Percentiles rank a stretch among this genome's conserved stretches.
phyloP scores from a whole-genome alignment of 768 basidiomycete genomes.

The Tylopilus balloui region DNA sequence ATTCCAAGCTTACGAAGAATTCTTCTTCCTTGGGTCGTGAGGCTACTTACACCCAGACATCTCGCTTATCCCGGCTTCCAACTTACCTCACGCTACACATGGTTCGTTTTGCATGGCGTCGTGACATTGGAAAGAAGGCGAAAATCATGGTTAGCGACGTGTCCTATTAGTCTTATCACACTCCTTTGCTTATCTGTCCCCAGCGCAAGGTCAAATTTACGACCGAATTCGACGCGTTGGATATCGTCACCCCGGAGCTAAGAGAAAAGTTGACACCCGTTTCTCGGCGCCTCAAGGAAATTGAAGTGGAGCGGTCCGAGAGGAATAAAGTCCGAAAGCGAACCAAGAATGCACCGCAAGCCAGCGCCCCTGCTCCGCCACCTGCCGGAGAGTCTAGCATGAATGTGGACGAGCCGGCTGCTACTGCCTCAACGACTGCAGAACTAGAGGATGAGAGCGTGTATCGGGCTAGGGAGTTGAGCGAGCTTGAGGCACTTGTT shows the following conservation, averaged over 20 bases:
- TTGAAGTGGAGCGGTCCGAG: conserved; percentile 82
- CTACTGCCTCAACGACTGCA: conserved; percentile 16
- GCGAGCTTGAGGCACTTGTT: conserved; percentile 61
- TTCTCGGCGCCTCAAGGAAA: conserved; percentile 65
- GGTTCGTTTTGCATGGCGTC: conserved; percentile 94
- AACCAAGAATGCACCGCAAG: conserved; percentile 43
- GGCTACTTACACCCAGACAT: conserved; percentile 76
- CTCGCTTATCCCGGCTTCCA: conserved; percentile 80
- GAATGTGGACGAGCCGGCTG: conserved; percentile 47
- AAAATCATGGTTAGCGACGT: conserved; percentile 80
- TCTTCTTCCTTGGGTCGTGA: conserved; percentile 76
- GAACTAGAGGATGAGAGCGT: conserved; percentile 60
- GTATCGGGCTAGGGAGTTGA: conserved; percentile 60
- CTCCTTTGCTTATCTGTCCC: background rate
- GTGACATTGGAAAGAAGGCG: conserved; percentile 86
- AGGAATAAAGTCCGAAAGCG: conserved; percentile 76
- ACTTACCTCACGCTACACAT: conserved; percentile 85
- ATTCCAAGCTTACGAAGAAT: conserved; percentile 80
- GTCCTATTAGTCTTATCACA: background rate
- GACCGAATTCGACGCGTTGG: conserved; percentile 79
- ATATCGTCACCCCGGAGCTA: conserved; percentile 77
- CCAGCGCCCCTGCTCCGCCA: conserved; percentile 17
- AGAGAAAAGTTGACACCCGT: conserved; percentile 67
- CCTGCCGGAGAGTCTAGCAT: conserved; percentile 23
- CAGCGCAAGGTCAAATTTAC: conserved; percentile 92